These are phyloP conservation scores for Aspergillus ustus DNA, from an alignment of 2,329 filamentous ascomycete species.

Conservation along the genomic window DNA sequence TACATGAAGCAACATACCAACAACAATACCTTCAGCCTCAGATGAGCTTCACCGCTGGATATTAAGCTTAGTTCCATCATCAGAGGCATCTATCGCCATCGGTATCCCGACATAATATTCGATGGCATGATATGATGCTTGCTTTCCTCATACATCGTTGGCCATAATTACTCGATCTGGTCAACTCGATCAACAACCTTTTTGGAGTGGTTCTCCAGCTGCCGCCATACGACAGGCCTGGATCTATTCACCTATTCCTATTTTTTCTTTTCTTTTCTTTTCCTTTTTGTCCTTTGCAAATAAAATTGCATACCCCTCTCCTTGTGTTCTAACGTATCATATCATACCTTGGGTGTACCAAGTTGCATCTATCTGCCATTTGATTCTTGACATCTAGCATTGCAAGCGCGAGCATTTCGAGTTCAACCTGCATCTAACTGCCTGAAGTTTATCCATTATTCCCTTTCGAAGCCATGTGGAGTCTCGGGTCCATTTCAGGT, in stretches of 20 bases:
- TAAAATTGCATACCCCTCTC: constrained; percentile 43
- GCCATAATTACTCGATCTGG: constrained; percentile 24
- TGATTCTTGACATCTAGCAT: constrained; percentile 48
- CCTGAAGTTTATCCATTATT: constrained; percentile 23
- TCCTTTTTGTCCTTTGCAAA: constrained; percentile 30
- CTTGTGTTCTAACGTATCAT: constrained; percentile 36
- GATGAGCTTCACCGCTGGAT: constrained; percentile 40
- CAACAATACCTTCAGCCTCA: constrained; percentile 40
- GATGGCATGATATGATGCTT: constrained; percentile 12
- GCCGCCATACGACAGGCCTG: constrained; percentile 13
- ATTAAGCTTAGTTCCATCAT: constrained; percentile 26
- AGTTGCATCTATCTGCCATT: constrained; percentile 39
- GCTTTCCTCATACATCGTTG: constrained; percentile 15
- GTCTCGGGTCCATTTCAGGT: not conserved
- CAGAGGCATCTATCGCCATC: constrained; percentile 10
- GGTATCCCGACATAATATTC: constrained; percentile 16
- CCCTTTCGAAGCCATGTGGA: constrained; percentile 19
- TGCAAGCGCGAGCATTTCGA: constrained; percentile 51
- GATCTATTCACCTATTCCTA: constrained; percentile 18
- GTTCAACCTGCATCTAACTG: constrained; percentile 33
- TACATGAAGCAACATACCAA: constrained; percentile 41
- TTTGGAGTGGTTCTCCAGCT: constrained; percentile 17
- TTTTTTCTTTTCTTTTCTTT: constrained; percentile 20
- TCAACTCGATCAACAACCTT: constrained; percentile 20
- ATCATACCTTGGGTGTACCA: constrained; percentile 35